phyloP scores from a whole-genome alignment of 192 early-diverging fungal genomes.

The Anaeromyces robustus region DNA sequence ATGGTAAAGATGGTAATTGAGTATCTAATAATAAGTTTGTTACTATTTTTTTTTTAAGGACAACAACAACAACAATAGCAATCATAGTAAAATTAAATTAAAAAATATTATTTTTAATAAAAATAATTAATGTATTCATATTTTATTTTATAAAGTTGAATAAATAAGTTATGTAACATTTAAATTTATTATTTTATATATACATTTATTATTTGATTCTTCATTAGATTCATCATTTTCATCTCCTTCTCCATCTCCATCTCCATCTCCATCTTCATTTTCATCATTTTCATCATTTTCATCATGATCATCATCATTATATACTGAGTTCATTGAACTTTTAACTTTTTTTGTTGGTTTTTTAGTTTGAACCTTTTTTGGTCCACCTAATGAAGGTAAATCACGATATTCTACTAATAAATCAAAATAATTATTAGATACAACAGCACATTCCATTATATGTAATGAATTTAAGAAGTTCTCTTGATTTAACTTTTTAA shows the following conservation, averaged over 20 bases:
- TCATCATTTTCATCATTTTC: background rate
- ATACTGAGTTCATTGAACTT: conserved; percentile 3
- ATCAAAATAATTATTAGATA: conserved; percentile 32
- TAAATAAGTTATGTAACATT: background rate
- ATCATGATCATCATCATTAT: background rate
- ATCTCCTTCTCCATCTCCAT: conserved; percentile 5
- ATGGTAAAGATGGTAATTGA: conserved; percentile 24
- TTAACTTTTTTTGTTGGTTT: background rate
- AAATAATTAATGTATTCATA: no score
- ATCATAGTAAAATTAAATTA: no score
- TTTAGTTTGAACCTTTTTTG: background rate
- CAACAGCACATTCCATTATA: conserved; percentile 34
- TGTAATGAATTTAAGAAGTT: conserved; percentile 15
- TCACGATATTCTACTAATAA: conserved; percentile 29
- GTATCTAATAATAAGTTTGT: conserved; percentile 10
- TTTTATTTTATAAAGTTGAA: no score
- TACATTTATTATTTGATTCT: conserved; percentile 4
- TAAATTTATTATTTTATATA: background rate
- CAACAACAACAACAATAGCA: no score
- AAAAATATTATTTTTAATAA: no score
- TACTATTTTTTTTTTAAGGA: no score
- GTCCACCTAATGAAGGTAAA: conserved; percentile 1
- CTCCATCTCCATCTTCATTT: conserved; percentile 3
- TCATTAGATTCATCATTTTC: conserved; percentile 2
- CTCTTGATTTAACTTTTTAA: conserved; percentile 21